A percentile compares a stretch with the other conserved stretches of the same genome.
phyloP scores from a whole-genome alignment of 2,329 filamentous ascomycete species.

The Colletotrichum salicis region DNA sequence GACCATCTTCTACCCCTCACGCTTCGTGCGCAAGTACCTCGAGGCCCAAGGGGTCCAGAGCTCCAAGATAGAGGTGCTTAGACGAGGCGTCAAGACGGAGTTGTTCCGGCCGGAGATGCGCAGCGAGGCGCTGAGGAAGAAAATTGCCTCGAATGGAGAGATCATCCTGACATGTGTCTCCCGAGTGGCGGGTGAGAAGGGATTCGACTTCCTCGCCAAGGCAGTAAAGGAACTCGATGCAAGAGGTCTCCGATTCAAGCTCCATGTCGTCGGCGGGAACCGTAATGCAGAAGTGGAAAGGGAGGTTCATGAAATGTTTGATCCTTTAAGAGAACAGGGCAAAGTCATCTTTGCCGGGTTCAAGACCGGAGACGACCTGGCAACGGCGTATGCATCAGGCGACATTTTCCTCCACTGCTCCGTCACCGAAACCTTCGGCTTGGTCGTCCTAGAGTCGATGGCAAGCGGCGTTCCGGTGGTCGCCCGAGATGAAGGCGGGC shows the following conservation, averaged over 20 bases:
- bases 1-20: constrained; percentile 76
- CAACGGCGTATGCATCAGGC: constrained; percentile 73
- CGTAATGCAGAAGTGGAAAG: constrained; percentile 70
- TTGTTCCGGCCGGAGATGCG: constrained; percentile 67
- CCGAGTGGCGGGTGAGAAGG: constrained; percentile 76
- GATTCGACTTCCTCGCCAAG: constrained; percentile 73
- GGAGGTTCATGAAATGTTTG: constrained; percentile 70
- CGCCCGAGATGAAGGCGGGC: constrained; percentile 75
- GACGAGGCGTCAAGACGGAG: constrained; percentile 72
- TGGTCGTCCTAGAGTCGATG: constrained; percentile 78
- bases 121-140: constrained; percentile 60
- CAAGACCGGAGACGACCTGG: constrained; percentile 68
- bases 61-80: constrained; percentile 68
- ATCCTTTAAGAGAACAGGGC: constrained; percentile 55
- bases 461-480: constrained; percentile 76
- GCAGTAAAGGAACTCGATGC: constrained; percentile 65
- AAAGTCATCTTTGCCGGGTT: constrained; percentile 76
- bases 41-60: constrained; percentile 64
- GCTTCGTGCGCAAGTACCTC: constrained; percentile 71
- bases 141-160: constrained; percentile 70
- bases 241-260: constrained; percentile 67
- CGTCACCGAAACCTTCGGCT: constrained; percentile 76
- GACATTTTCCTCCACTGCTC: constrained; percentile 79
- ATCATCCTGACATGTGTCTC: constrained; percentile 74
- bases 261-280: constrained; percentile 76